A percentile compares a stretch with the other conserved stretches of the same genome.
Conservation (phyloP, 2,329 filamentous ascomycete species). For the Elsinoe fawcettii region DNA sequence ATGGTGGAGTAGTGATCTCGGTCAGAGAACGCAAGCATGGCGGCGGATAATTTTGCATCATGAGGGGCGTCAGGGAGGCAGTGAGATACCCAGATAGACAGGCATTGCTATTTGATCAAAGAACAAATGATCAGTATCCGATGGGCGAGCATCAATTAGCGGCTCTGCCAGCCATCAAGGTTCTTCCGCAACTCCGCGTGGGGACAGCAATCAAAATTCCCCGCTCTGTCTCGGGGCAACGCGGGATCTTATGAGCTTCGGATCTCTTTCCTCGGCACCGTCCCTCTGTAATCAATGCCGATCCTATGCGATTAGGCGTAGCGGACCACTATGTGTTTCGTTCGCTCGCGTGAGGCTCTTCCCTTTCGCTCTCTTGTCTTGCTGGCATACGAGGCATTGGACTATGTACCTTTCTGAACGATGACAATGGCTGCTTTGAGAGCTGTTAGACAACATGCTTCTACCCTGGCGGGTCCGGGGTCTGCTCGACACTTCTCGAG, state of each 20-base stretch:
- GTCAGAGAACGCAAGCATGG: not conserved
- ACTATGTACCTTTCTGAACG: conserved; percentile 12
- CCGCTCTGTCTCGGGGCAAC: not conserved
- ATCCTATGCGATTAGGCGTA: conserved; percentile 12
- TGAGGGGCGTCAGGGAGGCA: not conserved
- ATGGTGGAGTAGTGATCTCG: not conserved
- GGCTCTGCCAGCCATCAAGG: not conserved
- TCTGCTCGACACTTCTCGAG: conserved; percentile 38
- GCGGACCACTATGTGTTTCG: conserved; percentile 7
- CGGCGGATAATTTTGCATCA: not conserved
- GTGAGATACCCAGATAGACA: conserved; percentile 9
- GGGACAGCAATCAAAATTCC: conserved; percentile 11
- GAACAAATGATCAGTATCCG: not conserved
- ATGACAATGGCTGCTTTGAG: conserved; percentile 15
- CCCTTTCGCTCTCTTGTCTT: not conserved
- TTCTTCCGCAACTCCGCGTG: not conserved
- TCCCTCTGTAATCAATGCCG: conserved; percentile 1
- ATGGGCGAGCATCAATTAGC: not conserved
- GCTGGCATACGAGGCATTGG: conserved; percentile 9
- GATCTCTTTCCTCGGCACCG: conserved; percentile 4
- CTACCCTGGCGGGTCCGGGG: conserved; percentile 19
- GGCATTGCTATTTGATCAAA: not conserved
- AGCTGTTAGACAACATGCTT: conserved; percentile 17
- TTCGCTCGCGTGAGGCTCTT: conserved; percentile 4
- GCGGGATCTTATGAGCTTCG: conserved; percentile 1